Evolutionary conservation across 768 basidiomycete species (phyloP), one percentile per base, ranked within the genome.

Genomic region (Naematelia aurantialba): DNA sequence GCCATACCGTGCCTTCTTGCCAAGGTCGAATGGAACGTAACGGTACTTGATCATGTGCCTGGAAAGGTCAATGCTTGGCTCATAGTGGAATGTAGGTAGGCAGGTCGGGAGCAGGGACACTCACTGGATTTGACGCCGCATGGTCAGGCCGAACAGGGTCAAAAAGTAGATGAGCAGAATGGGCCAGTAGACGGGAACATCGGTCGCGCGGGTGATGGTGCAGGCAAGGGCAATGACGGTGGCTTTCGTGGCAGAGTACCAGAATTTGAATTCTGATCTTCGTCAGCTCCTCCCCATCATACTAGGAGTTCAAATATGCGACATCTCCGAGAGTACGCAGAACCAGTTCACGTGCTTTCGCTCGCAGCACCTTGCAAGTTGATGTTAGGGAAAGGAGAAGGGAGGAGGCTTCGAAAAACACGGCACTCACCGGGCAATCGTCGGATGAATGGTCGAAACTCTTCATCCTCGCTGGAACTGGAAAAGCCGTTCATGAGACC

Each of bases 1-100:
- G 2, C 89, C 89, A 65, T 93, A 97, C 46, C 89, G 85, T 58
- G 89, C 82, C 80, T 97, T 97, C 73, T 91, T 87, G 27, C 92
- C 94, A 60, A 97, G 83, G 74, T 97, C 94, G 78, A 93, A 97
- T 22, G 93, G 92, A 60, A 93, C 81, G 79, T 92, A 97, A 76
- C 91, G 91, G 81, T 97, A 98, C 78, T 96, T 96, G 81, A 96
- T 88, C 94, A 98, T 98, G 78, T 99, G 94, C 70, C 91, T 93
- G 70, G 17, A 12, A 52, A 19, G 17, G 48, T 26, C 24, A 11
- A 31, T 47, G 11, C 8, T 8, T 21, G 30, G 25, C 8, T 45
- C 39, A 2, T 39, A 55, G 58, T 29, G 29, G 25, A n/a, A 5
- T 52, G 52, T 5, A 8, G 19, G 50, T 11, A 12, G 27, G 3